Percentiles rank a stretch among this genome's conserved stretches.
Evolutionary conservation across 1,284 basidiomycete genomes (phyloP).

Genomic region (Mycena citricolor): DNA sequence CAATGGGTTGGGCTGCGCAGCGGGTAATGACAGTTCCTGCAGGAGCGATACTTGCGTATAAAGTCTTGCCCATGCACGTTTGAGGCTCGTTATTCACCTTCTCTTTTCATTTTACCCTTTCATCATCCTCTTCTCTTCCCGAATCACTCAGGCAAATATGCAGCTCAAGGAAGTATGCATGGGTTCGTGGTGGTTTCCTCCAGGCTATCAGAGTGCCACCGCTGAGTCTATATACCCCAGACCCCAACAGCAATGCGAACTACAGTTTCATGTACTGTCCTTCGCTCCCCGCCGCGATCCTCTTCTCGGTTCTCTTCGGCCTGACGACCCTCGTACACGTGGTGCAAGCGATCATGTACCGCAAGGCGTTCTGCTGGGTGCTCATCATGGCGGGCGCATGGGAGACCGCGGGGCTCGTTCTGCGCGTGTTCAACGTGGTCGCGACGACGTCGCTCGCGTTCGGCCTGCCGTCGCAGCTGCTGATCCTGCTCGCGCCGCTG

Average conservation of each 20-base stretch:
- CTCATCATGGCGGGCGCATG: conserved; percentile 26
- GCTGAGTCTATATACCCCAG: too few relatives aligned
- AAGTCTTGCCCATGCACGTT: too few relatives aligned
- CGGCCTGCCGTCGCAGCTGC: conserved; percentile 41
- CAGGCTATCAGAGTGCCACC: too few relatives aligned
- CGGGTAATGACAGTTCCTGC: too few relatives aligned
- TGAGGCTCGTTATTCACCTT: too few relatives aligned
- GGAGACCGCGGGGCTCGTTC: conserved; percentile 23
- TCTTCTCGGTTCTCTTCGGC: conserved; percentile 24
- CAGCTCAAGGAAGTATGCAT: too few relatives aligned
- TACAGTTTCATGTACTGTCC: conserved; percentile 23
- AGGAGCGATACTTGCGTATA: too few relatives aligned
- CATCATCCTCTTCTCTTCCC: too few relatives aligned
- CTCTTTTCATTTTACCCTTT: too few relatives aligned
- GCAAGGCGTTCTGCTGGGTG: conserved; percentile 28
- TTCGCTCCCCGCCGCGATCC: conserved; percentile 24
- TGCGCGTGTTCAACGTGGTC: conserved; percentile 32
- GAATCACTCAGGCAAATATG: too few relatives aligned
- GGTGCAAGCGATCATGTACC: conserved; percentile 23
- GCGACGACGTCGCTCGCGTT: conserved; percentile 40
- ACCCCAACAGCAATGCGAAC: conserved; percentile 9
- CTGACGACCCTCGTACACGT: conserved; percentile 19
- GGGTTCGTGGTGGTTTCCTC: too few relatives aligned
- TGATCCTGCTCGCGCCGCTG: conserved; percentile 30
- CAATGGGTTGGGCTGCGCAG: too few relatives aligned